A percentile compares a stretch with the other conserved stretches of the same genome.
phyloP scores from a whole-genome alignment of 2,329 filamentous ascomycete genomes.

The Capronia americana region DNA sequence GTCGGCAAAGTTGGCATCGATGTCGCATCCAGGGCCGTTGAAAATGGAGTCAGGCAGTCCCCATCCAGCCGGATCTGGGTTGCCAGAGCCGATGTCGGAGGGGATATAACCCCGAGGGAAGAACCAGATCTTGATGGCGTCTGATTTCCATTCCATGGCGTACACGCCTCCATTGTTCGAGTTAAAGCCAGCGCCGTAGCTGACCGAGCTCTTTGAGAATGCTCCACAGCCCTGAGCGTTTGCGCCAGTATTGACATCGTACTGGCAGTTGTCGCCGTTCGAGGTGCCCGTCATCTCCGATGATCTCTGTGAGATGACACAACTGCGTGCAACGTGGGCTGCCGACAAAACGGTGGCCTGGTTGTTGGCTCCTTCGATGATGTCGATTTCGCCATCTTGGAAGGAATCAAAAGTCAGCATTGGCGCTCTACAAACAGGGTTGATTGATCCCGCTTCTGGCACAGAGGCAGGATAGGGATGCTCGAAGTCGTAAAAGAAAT shows the following conservation, averaged over 20 bases:
- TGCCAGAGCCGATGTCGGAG: conserved; percentile 52
- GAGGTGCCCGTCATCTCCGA: conserved; percentile 57
- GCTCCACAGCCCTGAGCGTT: conserved; percentile 51
- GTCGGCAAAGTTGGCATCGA: conserved; percentile 49
- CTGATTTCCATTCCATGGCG: conserved; percentile 75
- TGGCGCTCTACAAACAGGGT: neutral
- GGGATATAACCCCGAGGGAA: conserved; percentile 56
- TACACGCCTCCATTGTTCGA: conserved; percentile 60
- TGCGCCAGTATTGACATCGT: conserved; percentile 47
- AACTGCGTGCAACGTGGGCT: conserved; percentile 55
- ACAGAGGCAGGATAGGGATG: neutral
- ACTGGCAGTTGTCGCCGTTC: conserved; percentile 44
- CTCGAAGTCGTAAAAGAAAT: neutral
- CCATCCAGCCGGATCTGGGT: conserved; percentile 50
- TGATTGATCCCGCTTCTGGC: neutral
- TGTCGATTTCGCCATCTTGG: conserved; percentile 57
- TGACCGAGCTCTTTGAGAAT: conserved; percentile 36
- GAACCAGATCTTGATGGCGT: conserved; percentile 74
- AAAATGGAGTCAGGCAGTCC: conserved; percentile 55
- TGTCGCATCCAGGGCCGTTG: conserved; percentile 45
- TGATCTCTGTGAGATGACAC: conserved; percentile 53
- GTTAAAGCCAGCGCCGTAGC: conserved; percentile 63
- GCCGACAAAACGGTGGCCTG: conserved; percentile 52
- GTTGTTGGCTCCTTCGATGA: conserved; percentile 60
- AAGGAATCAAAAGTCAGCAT: neutral